Conservation (phyloP, 495 filamentous ascomycete species). For the Penicillium waksmanii region DNA sequence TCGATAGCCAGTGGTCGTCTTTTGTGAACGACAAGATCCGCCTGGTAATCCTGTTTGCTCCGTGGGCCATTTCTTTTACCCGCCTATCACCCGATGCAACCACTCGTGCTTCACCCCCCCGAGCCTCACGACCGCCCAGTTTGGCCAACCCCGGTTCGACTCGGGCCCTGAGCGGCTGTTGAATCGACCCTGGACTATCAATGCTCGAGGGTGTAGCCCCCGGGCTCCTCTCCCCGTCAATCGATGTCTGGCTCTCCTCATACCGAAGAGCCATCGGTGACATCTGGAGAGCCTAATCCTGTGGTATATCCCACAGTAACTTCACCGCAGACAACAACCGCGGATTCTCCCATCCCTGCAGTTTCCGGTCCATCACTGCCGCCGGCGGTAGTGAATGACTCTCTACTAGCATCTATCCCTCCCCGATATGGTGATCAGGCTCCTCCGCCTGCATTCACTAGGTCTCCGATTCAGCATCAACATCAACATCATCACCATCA, state of each 20-base stretch:
- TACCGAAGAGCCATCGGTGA: conserved; percentile 62
- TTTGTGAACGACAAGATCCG: conserved; percentile 29
- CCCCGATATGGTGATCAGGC: conserved; percentile 35
- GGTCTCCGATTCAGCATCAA: conserved; percentile 13
- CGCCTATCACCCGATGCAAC: conserved; percentile 48
- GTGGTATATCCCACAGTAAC: conserved; percentile 50
- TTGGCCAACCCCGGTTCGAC: conserved; percentile 47
- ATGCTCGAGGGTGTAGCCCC: conserved; percentile 68
- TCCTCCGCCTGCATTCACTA: conserved; percentile 30
- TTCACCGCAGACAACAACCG: conserved; percentile 29
- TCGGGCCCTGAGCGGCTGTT: conserved; percentile 69
- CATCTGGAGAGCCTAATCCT: conserved; percentile 57
- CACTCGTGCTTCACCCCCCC: conserved; percentile 52
- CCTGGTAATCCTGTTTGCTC: conserved; percentile 7
- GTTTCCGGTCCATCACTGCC: conserved; percentile 24
- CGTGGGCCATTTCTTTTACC: conserved; percentile 21
- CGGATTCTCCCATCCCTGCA: conserved; percentile 19
- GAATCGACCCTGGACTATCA: conserved; percentile 69
- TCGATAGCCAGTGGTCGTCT: conserved; percentile 27
- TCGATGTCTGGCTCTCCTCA: conserved; percentile 84
- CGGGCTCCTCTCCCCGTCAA: conserved; percentile 71
- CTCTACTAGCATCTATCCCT: conserved; percentile 19
- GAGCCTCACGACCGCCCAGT: conserved; percentile 46
- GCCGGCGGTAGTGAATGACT: conserved; percentile 23
- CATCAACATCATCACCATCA: background rate